Evolutionary conservation across 305 asterid genomes (phyloP), one percentile per base, ranked within the genome.

Genomic region (Euphrasia arctica): DNA sequence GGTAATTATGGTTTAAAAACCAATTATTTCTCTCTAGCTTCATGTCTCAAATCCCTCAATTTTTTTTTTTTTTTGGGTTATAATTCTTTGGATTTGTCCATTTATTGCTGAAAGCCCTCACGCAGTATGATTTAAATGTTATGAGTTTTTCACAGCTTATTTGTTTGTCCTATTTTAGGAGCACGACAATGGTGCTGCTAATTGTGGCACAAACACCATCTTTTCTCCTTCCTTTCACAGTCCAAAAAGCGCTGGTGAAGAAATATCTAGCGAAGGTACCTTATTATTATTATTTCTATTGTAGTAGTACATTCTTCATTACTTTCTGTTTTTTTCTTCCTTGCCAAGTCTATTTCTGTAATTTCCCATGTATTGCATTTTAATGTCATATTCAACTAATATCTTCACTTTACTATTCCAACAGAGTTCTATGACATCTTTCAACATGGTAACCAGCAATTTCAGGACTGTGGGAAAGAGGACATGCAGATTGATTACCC

Each of bases 201-300:
- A 75, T 75, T 78, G 72, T 64, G 78, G 29, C 64, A 68, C 74
- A 22, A 95, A 76, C 25, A 85, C 97, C 78, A 86, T 93, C 75
- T 93, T 93, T 80, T 93, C 99, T 69, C 99, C 97, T 11, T 76
- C 90, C 67, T 93, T 85, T 65, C 96, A 86, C 72, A 73, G 74
- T 63, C 72, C 90, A 58, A 80, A 79, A 73, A 82, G 65, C 56
- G 68, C 58, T 70, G 96, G 79, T 73, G 86, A 75, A 57, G 95
- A 82, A 63, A 57, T 79, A 71, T 70, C 93, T 41, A 79, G 75
- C 58, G 72, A 72, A 80, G 97, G 98, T 93, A 78, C 28, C 1
- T 39, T 39, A 34, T 36, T 36, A 36, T 36, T 36, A 39, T 39
- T 39, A 36, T 5, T 36, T 5, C 7, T 36, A 31, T 31, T 31